Percentiles rank a stretch among this genome's conserved stretches.
These are phyloP conservation scores for Piloderma croceum DNA, from an alignment of 768 basidiomycete species.

Conservation along the genomic window DNA sequence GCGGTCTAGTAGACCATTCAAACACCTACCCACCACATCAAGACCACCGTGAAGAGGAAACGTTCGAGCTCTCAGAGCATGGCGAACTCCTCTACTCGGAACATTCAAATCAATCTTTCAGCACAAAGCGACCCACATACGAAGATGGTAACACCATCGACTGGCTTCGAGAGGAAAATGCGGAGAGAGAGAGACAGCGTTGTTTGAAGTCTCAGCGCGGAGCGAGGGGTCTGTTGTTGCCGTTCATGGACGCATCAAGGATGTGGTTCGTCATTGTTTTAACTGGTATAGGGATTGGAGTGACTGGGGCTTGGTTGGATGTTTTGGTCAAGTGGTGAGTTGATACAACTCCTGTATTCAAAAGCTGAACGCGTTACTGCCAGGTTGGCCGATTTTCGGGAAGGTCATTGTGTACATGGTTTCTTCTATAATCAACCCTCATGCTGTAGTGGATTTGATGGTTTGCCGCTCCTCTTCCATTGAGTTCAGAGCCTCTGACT, in stretches of 20 bases:
- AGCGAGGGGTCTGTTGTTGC: constrained; percentile 48
- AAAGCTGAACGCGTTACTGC: background rate
- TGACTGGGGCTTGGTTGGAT: constrained; percentile 68
- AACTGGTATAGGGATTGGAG: constrained; percentile 62
- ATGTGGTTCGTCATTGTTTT: constrained; percentile 65
- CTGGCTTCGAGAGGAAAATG: constrained; percentile 62
- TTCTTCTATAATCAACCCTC: constrained; percentile 69
- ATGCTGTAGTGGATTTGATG: constrained; percentile 63
- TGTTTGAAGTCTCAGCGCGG: constrained; percentile 46
- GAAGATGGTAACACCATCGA: constrained; percentile 60
- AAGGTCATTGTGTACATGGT: constrained; percentile 61
- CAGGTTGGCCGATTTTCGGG: constrained; percentile 66
- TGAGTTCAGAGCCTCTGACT: background rate
- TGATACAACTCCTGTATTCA: constrained; percentile 1
- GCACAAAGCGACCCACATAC: constrained; percentile 34
- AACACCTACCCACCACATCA: no score
- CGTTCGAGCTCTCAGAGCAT: constrained; percentile 43
- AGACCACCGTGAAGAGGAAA: constrained; percentile 26
- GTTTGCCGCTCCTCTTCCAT: constrained; percentile 17
- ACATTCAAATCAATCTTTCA: constrained; percentile 16
- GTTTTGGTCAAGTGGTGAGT: constrained; percentile 69
- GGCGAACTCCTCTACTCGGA: constrained; percentile 24
- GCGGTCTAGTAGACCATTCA: no score
- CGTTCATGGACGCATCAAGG: constrained; percentile 49
- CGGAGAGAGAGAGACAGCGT: constrained; percentile 54